Evolutionary conservation across 2,329 filamentous ascomycete genomes (phyloP), one percentile per base, ranked within the genome.

Genomic region (Cladophialophora carrionii): DNA sequence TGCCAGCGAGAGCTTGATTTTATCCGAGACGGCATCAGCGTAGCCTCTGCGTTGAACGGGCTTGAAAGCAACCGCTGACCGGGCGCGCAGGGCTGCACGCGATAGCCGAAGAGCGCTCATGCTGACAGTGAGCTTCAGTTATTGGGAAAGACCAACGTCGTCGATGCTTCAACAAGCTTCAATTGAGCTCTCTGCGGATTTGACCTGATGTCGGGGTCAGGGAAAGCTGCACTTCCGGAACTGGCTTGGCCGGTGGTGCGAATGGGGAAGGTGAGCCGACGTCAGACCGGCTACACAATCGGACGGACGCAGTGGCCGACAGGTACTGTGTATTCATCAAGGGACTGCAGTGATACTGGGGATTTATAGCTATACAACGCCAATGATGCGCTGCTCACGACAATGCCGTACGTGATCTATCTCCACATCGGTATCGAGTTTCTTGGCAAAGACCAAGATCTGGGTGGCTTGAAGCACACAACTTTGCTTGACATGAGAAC

Each of bases 1-100:
- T 79, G 91, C 88, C 84, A 99, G 86, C 85, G 92, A 96, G 84
- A 99, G 89, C 89, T 96, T 96, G 87, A 99, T 96, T 88, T 94
- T 94, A 86, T 94, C 91, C 76, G 88, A 83, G 74, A 92, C 88
- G 73, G 90, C 90, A 78, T 94, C 91, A 76, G 91, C 95, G 80
- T 99, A 99, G 75, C 89, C 89, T 85, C 95, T 88, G 81, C 92
- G 90, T 85, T 93, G 90, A 72, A 91, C 76, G 74, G 90, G 88
- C 73, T 87, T 84, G 79, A 89, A 86, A 81, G 94, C 83, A 79
- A 89, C 86, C 76, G 90, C 83, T 77, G 92, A 89, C 76, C 89
- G 90, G 77, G 87, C 91, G 61, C 70, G 62, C 82, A 96, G 85
- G 83, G 92, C 94, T 81, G 88, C 87, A 82, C 94, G 90, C 84